phyloP scores from a whole-genome alignment of 768 basidiomycete species.

The Fomitopsis serialis region DNA sequence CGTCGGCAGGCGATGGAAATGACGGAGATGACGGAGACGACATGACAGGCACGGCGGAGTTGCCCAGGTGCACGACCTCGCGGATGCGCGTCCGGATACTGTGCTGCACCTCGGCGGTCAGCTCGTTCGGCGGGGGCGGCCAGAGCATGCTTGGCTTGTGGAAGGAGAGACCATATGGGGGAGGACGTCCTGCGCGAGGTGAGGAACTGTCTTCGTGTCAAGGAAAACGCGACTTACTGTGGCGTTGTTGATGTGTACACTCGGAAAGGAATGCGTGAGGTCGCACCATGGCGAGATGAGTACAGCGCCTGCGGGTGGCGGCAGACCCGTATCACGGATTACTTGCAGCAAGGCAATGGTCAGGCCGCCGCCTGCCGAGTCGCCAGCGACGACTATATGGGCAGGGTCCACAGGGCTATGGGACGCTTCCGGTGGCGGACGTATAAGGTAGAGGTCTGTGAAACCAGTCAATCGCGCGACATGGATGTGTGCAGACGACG shows the following conservation, averaged over 20 bases:
- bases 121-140: constrained; percentile 71
- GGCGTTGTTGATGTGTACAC: constrained; percentile 75
- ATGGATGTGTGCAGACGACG: constrained; percentile 16
- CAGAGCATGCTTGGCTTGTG: constrained; percentile 76
- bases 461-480: neutral
- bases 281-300: constrained; percentile 92
- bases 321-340: constrained; percentile 79
- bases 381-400: constrained; percentile 82
- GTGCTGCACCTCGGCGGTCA: constrained; percentile 50
- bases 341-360: constrained; percentile 79
- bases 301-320: constrained; percentile 81
- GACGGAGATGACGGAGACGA: neutral
- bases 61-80: constrained; percentile 38
- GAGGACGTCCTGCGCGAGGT: constrained; percentile 60
- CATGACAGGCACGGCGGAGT: neutral
- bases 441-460: constrained; percentile 80
- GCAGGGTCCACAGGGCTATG: constrained; percentile 79
- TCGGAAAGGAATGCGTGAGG: constrained; percentile 93
- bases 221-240: constrained; percentile 45
- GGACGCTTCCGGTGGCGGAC: constrained; percentile 73
- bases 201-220: neutral
- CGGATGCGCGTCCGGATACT: constrained; percentile 56
- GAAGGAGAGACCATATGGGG: constrained; percentile 71
- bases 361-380: constrained; percentile 91
- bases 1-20: neutral